These are phyloP conservation scores for Trichosporon ovoides DNA, from an alignment of 1,284 basidiomycete species.

Conservation along the genomic window DNA sequence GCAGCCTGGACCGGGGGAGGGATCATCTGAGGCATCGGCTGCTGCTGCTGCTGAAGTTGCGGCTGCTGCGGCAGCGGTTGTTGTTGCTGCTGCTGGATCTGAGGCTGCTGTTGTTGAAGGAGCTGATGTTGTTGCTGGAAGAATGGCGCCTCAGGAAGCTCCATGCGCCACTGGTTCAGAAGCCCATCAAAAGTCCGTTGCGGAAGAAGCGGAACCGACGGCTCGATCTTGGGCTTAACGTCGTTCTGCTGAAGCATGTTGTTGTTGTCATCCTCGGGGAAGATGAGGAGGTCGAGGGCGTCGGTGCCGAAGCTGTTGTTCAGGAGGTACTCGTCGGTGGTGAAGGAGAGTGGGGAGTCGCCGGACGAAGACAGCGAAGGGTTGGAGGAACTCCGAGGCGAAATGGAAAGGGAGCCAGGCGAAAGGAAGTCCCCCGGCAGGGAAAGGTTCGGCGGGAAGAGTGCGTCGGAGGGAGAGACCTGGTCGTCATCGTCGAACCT, in stretches of 20 bases:
- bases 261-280: slow-evolving; percentile 19
- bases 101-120: background rate
- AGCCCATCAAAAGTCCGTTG: slow-evolving; percentile 19
- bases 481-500: slow-evolving; percentile 20
- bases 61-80: background rate
- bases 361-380: slow-evolving; percentile 30
- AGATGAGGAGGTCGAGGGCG: slow-evolving; percentile 40
- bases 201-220: background rate
- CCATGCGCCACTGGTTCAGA: slow-evolving; percentile 22
- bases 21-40: background rate
- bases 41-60: slow-evolving; percentile 5
- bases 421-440: slow-evolving; percentile 20
- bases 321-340: slow-evolving; percentile 37
- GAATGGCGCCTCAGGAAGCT: slow-evolving; percentile 9
- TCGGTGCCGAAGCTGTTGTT: slow-evolving; percentile 26
- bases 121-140: slow-evolving; percentile 9
- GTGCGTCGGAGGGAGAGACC: slow-evolving; percentile 23
- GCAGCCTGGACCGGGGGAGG: background rate
- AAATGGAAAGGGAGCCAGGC: slow-evolving; percentile 13
- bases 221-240: background rate
- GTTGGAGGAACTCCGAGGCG: slow-evolving; percentile 17
- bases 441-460: slow-evolving; percentile 29
- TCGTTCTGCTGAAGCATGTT: background rate
- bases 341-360: slow-evolving; percentile 34
- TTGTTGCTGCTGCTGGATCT: slow-evolving; percentile 1